Evolutionary conservation across 768 basidiomycete species (phyloP), one percentile per base, ranked within the genome.

Genomic region (Suillus sp.): DNA sequence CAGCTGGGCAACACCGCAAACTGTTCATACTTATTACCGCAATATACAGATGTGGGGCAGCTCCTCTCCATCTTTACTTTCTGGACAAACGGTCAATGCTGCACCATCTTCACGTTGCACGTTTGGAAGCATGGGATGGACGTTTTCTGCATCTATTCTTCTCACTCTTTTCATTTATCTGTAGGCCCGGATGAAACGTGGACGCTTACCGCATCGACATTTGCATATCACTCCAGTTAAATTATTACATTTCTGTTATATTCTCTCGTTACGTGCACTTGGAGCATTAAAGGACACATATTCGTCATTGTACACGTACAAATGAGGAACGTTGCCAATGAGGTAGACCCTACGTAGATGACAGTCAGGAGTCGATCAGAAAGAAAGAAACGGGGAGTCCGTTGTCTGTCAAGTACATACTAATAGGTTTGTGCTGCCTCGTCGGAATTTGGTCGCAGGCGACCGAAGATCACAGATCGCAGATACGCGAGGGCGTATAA

Each of bases 21-120:
- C 83, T 1, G 86, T 87, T 7, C 84, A 89, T 69, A 87, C 88
- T 1, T 94, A 90, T 73, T 95, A 84, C 79, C 86, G 90, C 65
- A 90, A 93, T 73, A 79, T 95, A 61, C 79, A 80, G 54, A 74
- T 92, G 40, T 92, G 83, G 81, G 89, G 83, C 25, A 80, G 85
- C 63, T 80, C 78, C 1, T 66, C 76, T 6, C 71, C 85, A 2
- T 87, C 87, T 3, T 86, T 74, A 59, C 67, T 74, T 57, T 75
- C 72, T 30, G 71, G 71, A 5, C 27, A 64, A 45, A 48, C 55
- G 34, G 68, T 69, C 37, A 68, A 68, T 59, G 65, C 59, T 40
- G 67, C 72, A 4, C 32, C 59, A 34, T 37, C 54, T 51, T 53
- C 62, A 30, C 10, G 42, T 14, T 35, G 14, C 55, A 25, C 4